Conservation (phyloP, 2,329 filamentous ascomycete genomes). For the Neurospora crassa region DNA sequence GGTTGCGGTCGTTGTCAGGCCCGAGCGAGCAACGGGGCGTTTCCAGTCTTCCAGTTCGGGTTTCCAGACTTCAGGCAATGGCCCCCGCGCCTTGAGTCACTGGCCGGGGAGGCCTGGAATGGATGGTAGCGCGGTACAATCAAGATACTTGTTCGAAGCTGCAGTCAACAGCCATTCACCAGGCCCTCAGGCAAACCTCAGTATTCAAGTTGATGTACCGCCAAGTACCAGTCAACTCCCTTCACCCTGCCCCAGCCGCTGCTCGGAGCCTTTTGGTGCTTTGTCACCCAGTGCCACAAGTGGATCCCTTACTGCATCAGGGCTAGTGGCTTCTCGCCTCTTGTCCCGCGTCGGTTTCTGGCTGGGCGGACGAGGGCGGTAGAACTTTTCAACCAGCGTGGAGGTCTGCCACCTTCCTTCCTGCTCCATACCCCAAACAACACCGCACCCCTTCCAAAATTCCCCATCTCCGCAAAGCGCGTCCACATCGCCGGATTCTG, state of each 20-base stretch:
- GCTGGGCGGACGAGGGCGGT: constrained; percentile 1
- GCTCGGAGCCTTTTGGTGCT: not conserved
- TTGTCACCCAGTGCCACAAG: not conserved
- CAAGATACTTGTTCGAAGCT: not conserved
- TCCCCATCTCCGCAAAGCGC: constrained; percentile 38
- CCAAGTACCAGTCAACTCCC: not conserved
- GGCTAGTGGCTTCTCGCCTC: not conserved
- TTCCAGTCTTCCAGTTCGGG: not conserved
- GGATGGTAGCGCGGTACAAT: not conserved
- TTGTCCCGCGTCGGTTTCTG: not conserved
- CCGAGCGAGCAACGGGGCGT: not conserved
- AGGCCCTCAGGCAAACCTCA: not conserved
- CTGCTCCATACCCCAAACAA: constrained; percentile 26
- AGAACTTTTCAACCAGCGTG: constrained; percentile 18
- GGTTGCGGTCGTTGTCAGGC: not conserved
- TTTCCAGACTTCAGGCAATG: not conserved
- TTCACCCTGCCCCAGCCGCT: not conserved
- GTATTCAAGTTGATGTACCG: not conserved
- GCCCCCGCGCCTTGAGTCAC: not conserved
- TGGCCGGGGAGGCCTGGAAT: not conserved
- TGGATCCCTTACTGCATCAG: not conserved
- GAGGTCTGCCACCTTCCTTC: constrained; percentile 16
- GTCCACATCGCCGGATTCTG: constrained; percentile 37
- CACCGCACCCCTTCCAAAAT: constrained; percentile 16
- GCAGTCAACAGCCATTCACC: not conserved